Conservation (phyloP, 371 early-diverging fungal species). For the Nematocida displodere region DNA sequence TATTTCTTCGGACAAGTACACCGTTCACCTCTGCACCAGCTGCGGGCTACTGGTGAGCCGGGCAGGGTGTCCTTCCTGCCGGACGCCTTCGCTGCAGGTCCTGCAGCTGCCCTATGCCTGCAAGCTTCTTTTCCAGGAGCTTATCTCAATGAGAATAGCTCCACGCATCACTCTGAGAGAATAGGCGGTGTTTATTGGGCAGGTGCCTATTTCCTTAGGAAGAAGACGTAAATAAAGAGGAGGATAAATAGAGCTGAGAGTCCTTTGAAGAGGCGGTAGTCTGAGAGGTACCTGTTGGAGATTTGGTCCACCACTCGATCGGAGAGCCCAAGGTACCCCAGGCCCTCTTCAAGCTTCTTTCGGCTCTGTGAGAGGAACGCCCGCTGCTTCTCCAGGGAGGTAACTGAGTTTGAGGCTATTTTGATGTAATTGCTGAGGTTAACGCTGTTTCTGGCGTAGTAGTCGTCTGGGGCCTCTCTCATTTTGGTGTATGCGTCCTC, state of each 20-base stretch:
- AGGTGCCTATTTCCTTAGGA: conserved; percentile 10
- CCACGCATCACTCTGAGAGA: conserved; percentile 32
- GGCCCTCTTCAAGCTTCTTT: conserved; percentile 45
- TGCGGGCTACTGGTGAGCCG: conserved; percentile 36
- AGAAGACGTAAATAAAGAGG: conserved; percentile 35
- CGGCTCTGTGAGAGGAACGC: conserved; percentile 25
- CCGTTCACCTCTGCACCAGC: conserved; percentile 19
- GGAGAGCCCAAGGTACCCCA: conserved; percentile 41
- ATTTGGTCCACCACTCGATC: conserved; percentile 44
- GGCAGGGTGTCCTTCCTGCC: conserved; percentile 28
- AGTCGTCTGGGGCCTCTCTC: background rate
- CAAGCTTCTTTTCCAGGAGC: conserved; percentile 86
- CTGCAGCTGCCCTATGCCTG: conserved; percentile 93
- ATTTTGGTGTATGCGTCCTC: background rate
- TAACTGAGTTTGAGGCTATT: conserved; percentile 42
- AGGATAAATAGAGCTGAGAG: conserved; percentile 26
- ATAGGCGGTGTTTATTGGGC: too few species aligned
- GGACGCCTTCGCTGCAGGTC: conserved; percentile 10
- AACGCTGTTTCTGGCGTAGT: conserved; percentile 26
- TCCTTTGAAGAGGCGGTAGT: conserved; percentile 34
- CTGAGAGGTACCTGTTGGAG: conserved; percentile 42
- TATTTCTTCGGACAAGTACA: conserved; percentile 74
- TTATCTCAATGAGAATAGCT: conserved; percentile 81
- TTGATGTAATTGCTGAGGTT: conserved; percentile 48
- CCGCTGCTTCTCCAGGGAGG: conserved; percentile 40